A percentile compares a stretch with the other conserved stretches of the same genome.
Conservation (phyloP, 257 asterid genomes). For the Solanum etuberosum region DNA sequence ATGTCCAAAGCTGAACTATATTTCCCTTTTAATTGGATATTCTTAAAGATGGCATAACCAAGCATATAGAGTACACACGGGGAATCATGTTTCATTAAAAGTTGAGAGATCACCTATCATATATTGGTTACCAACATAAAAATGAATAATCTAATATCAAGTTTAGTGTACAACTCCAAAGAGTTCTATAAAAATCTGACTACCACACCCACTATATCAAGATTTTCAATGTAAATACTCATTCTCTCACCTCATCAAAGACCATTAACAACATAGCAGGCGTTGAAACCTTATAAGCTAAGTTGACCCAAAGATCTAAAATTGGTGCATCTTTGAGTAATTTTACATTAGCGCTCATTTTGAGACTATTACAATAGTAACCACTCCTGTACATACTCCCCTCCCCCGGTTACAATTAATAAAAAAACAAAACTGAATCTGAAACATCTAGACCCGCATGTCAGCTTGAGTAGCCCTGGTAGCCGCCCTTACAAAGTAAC, state of each 20-base stretch:
- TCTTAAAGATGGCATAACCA: neutral
- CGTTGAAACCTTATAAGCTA: neutral
- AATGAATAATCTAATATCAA: neutral
- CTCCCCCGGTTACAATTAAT: slow-evolving; percentile 26
- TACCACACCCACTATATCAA: neutral
- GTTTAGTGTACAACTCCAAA: neutral
- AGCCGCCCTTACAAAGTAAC: slow-evolving; percentile 60
- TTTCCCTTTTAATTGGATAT: neutral
- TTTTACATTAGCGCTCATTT: slow-evolving; percentile 1
- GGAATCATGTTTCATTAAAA: neutral
- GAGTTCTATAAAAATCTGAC: neutral
- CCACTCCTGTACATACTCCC: slow-evolving; percentile 44
- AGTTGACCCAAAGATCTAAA: neutral
- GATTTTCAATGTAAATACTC: neutral
- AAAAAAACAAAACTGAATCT: slow-evolving; percentile 29
- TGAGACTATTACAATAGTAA: slow-evolving; percentile 2
- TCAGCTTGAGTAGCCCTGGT: slow-evolving; percentile 45
- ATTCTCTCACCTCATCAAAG: neutral
- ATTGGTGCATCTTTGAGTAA: neutral
- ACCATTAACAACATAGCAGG: neutral
- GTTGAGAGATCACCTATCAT: neutral
- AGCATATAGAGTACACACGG: neutral
- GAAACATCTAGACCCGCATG: slow-evolving; percentile 25
- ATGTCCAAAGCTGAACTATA: no score
- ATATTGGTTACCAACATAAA: neutral